Base-by-base conservation (phyloP, 2,329 filamentous ascomycete species). In the Elsinoe necatrix region DNA sequence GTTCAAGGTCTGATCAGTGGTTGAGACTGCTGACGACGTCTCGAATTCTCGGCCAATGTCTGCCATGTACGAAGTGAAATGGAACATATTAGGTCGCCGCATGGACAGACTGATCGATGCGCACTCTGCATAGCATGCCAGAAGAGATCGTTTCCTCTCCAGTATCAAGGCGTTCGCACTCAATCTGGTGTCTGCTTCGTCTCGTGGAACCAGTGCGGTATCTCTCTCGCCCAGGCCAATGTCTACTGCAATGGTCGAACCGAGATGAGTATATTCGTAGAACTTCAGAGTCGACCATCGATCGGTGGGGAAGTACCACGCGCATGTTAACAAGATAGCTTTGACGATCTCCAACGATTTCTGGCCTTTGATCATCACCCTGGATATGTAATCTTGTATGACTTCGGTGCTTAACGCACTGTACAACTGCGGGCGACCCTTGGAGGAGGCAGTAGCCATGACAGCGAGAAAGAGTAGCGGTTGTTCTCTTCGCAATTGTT, bases 401-500 rank as follows among this genome's bases (percentile, higher is more conserved):
- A 79, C 66, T 61, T 80, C 76, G 37, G 72, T 72, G 55, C 77
- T 77, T 35, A 80, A 67, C 23, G 65, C 63, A 6, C 67, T 68
- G 37, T 75, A 74, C 3, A 79, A 62, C 2, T 68, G 65, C 4
- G 63, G 57, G 79, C 73, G 73, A 60, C 84, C 80, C 8, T 80
- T 80, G 3, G 83, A 78, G 4, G 84, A 79, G 7, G 64, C 63
- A 2, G 81, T 82, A 0, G 84, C 80, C 70, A 90, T 80, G 63
- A 89, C 75, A 27, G 86, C 77, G n/a, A 87, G 75, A 64, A 89
- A 89, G 7, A 90, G 73, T 1, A 80, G 75, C 1, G 86, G 86
- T 65, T 80, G 84, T 1, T 75, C 71, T 61, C 73, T 73, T 48
- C 83, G 78, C 54, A 86, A 68, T 57, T 83, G 78, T 9, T 74